phyloP scores from a whole-genome alignment of 305 asterid genomes.

The Solanum chacoense region DNA sequence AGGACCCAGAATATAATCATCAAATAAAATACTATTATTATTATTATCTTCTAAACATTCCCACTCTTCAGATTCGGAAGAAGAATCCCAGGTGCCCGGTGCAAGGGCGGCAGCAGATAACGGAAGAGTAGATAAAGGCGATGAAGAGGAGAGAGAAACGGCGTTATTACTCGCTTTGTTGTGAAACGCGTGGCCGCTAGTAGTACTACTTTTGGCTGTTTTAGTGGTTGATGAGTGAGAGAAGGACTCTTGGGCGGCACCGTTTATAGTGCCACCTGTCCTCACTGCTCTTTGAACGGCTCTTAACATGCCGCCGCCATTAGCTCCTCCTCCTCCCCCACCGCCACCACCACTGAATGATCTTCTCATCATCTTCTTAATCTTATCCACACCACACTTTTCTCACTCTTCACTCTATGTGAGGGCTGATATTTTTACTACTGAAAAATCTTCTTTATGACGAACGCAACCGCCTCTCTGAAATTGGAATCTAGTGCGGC shows the following conservation, averaged over 20 bases:
- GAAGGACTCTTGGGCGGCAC: constrained; percentile 37
- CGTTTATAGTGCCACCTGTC: constrained; percentile 27
- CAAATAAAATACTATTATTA: constrained; percentile 1
- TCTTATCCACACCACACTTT: constrained; percentile 22
- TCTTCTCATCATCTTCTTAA: constrained; percentile 25
- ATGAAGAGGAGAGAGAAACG: constrained; percentile 11
- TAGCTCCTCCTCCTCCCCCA: constrained; percentile 5
- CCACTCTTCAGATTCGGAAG: constrained; percentile 53
- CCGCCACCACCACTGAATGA: constrained; percentile 33
- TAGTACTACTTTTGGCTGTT: background rate
- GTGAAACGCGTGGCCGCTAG: background rate
- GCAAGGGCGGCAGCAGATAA: constrained; percentile 11
- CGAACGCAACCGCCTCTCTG: background rate
- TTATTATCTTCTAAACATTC: constrained; percentile 30
- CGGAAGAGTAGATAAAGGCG: constrained; percentile 18
- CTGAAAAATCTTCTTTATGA: background rate
- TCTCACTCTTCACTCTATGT: background rate
- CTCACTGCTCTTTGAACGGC: constrained; percentile 37
- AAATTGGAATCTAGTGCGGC: background rate
- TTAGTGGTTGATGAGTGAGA: constrained; percentile 17
- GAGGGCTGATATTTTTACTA: background rate
- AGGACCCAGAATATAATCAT: constrained; percentile 41
- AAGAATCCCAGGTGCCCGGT: constrained; percentile 13
- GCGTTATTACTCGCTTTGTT: background rate
- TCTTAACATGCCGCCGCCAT: constrained; percentile 28